These are phyloP conservation scores for Solanum arcanum DNA, from an alignment of 257 asterid species.

Conservation along the genomic window DNA sequence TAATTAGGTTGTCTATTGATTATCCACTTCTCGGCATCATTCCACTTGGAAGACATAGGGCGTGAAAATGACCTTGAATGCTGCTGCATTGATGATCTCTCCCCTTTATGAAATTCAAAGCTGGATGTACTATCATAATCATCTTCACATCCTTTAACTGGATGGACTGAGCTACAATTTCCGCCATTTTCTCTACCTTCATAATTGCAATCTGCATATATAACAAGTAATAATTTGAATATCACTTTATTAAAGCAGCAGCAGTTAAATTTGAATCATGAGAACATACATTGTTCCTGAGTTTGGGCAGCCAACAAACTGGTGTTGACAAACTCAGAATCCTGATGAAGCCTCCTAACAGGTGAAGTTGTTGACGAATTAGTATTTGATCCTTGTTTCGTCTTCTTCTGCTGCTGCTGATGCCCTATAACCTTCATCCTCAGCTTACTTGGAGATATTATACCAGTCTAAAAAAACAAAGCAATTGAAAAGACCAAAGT, in stretches of 20 bases:
- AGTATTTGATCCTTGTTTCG: constrained; percentile 65
- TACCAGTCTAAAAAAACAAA: constrained; percentile 47
- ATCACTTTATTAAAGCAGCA: too few species aligned
- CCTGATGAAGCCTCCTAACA: constrained; percentile 37
- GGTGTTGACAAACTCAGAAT: constrained; percentile 69
- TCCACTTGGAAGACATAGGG: constrained; percentile 92
- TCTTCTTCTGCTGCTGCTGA: constrained; percentile 55
- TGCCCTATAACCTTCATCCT: constrained; percentile 80
- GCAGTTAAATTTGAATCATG: background rate
- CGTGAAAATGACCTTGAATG: constrained; percentile 59
- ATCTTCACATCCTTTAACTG: constrained; percentile 51
- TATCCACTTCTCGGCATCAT: constrained; percentile 98
- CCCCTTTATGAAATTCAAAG: constrained; percentile 94
- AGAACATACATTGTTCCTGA: constrained; percentile 42
- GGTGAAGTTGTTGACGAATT: constrained; percentile 96
- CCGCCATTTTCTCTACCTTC: background rate
- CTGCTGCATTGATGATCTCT: constrained; percentile 48
- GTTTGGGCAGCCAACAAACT: constrained; percentile 53
- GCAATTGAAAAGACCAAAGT: background rate
- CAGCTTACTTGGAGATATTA: constrained; percentile 83
- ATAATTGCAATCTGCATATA: too few species aligned
- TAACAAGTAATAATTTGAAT: too few species aligned
- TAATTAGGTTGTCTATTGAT: constrained; percentile 48
- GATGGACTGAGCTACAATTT: constrained; percentile 58
- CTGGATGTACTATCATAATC: constrained; percentile 97